phyloP scores from a whole-genome alignment of 2,329 filamentous ascomycete genomes.

The Mollisiaceae sp. region DNA sequence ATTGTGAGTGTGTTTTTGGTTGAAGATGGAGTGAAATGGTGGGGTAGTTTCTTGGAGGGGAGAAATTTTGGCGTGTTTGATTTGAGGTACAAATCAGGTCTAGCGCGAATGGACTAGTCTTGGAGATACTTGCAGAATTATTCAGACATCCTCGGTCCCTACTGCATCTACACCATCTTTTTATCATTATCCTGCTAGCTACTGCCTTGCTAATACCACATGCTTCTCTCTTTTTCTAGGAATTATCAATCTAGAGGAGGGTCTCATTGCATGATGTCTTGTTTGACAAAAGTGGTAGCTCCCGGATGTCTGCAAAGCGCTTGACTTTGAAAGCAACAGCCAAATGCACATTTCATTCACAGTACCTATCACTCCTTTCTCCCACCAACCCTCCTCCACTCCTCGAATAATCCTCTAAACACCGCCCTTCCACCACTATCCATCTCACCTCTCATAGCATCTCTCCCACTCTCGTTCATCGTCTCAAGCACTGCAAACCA shows the following conservation, averaged over 20 bases:
- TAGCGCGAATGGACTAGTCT: not conserved
- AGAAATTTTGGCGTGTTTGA: not conserved
- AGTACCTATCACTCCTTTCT: constrained; percentile 46
- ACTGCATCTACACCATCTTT: not conserved
- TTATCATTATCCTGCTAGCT: not conserved
- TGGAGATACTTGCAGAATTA: not conserved
- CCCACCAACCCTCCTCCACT: constrained; percentile 67
- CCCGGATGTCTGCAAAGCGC: too few relatives aligned
- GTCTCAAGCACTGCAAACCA: constrained; percentile 64
- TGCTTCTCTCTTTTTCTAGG: too few relatives aligned
- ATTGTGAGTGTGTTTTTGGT: not conserved
- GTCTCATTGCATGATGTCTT: too few relatives aligned
- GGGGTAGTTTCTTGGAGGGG: not conserved
- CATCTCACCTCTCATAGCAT: constrained; percentile 62
- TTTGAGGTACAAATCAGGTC: not conserved
- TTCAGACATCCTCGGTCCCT: not conserved
- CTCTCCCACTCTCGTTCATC: constrained; percentile 58
- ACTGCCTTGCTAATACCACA: too few relatives aligned
- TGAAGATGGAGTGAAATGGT: not conserved
- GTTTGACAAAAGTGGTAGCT: too few relatives aligned
- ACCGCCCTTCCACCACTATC: constrained; percentile 64
- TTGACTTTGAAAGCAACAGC: too few relatives aligned
- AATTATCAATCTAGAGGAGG: too few relatives aligned
- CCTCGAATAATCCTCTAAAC: constrained; percentile 61
- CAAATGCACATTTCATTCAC: too few relatives aligned